Base-by-base conservation (phyloP, 305 asterid species). In the Fraxinus albicans region DNA sequence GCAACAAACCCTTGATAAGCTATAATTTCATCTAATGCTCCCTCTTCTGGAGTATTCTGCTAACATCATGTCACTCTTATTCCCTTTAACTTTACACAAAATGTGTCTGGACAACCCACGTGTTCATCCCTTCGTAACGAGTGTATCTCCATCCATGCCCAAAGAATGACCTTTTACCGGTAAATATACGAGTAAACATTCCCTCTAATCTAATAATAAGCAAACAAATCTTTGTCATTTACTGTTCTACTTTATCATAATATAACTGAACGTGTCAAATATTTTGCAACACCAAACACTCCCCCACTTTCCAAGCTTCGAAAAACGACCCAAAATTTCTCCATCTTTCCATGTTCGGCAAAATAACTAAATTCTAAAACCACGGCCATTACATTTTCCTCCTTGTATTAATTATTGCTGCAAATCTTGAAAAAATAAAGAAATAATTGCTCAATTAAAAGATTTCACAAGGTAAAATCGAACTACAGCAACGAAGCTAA, bases 291-390 rank as follows among this genome's bases (percentile, higher is more conserved):
- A 25, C 40, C 40, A 33, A 72, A 40, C 73, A 83, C 80, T 67
- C 58, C 76, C 65, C n/a, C 34, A 63, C 78, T 60, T 50, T 4
- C 63, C 63, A 50, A 50, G 23, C 29, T 7, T 40, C 76, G 76
- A 78, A 83, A 58, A 38, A 12, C 77, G 55, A 35, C 70, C 55
- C 15, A 6, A 83, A 82, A 40, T 79, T 58, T 79, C 69, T 70
- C 75, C 29, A 80, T 27, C n/a, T 67, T 79, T 34, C 65, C 63
- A 50, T 69, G 80, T 55, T 76, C 84, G 50, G 83, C 72, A 23
- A 69, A 67, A 69, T 47, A 85, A 15, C 85, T 83, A 55, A 31
- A 34, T n/a, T 77, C 80, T 19, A 63, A 73, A 34, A 67, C 33
- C 60, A 21, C 78, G 76, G n/a, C 50, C 35, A 31, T 34, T 63